A percentile compares a stretch with the other conserved stretches of the same genome.
Evolutionary conservation across 805 yeast genomes (phyloP).

Genomic region (Hanseniaspora valbyensis): DNA sequence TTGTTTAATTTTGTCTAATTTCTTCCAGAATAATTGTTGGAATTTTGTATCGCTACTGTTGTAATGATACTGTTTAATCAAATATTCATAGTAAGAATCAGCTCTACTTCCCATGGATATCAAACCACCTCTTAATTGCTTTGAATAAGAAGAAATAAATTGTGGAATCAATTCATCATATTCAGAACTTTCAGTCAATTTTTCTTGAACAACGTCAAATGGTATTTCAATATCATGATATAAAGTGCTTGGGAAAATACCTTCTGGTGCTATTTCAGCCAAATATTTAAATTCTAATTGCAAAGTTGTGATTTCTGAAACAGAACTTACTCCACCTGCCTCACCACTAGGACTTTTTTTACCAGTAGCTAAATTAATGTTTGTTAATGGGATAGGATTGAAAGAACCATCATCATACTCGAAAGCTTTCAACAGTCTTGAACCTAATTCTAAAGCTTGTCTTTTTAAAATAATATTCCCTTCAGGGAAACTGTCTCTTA

Average conservation of each 20-base stretch:
- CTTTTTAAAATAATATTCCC: conserved; percentile 51
- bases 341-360: conserved; percentile 39
- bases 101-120: conserved; percentile 86
- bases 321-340: conserved; percentile 71
- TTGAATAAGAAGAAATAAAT: conserved; percentile 62
- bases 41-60: conserved; percentile 35
- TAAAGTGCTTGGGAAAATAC: conserved; percentile 31
- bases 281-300: conserved; percentile 81
- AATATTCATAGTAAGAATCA: conserved; percentile 84
- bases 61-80: conserved; percentile 58
- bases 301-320: conserved; percentile 81
- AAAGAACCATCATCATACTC: not conserved
- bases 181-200: conserved; percentile 34
- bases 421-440: conserved; percentile 50
- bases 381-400: conserved; percentile 51
- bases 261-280: conserved; percentile 57
- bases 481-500: conserved; percentile 15
- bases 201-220: conserved; percentile 56
- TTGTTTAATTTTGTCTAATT: conserved; percentile 65
- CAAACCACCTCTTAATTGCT: conserved; percentile 46
- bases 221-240: conserved; percentile 73
- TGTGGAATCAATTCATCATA: conserved; percentile 75
- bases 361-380: conserved; percentile 59
- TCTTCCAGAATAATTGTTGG: conserved; percentile 62
- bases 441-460: conserved; percentile 71